phyloP scores from a whole-genome alignment of 495 filamentous ascomycete genomes.

The Penicillium ochrochloron region DNA sequence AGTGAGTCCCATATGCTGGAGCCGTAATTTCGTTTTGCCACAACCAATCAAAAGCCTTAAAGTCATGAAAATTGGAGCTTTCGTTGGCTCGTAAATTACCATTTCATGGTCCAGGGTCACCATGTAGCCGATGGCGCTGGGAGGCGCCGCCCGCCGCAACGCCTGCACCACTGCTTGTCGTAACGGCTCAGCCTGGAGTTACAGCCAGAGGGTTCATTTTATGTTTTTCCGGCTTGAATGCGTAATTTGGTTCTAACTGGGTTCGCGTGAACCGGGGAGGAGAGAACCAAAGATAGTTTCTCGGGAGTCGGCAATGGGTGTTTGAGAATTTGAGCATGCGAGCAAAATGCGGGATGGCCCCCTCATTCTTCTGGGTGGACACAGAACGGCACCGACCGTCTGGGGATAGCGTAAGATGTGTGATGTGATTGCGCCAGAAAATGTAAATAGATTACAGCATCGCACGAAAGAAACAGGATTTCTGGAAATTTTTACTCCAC shows the following conservation, averaged over 20 bases:
- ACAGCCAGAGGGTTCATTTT: neutral
- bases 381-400: neutral
- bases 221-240: neutral
- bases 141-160: conserved; percentile 13
- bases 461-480: neutral
- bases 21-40: neutral
- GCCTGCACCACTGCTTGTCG: conserved; percentile 9
- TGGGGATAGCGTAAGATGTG: neutral
- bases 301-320: neutral
- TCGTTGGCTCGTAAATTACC: conserved; percentile 14
- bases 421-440: neutral
- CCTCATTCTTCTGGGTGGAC: neutral
- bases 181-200: neutral
- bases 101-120: neutral
- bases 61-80: neutral
- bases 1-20: neutral
- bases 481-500: neutral
- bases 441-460: neutral
- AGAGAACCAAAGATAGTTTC: neutral
- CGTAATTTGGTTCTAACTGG: neutral
- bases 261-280: neutral
- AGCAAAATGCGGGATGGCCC: conserved; percentile 5
- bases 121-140: conserved; percentile 4
- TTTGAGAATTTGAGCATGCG: neutral
- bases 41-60: conserved; percentile 12